Conservation (phyloP, 1,284 basidiomycete species). For the Melampsora americana region DNA sequence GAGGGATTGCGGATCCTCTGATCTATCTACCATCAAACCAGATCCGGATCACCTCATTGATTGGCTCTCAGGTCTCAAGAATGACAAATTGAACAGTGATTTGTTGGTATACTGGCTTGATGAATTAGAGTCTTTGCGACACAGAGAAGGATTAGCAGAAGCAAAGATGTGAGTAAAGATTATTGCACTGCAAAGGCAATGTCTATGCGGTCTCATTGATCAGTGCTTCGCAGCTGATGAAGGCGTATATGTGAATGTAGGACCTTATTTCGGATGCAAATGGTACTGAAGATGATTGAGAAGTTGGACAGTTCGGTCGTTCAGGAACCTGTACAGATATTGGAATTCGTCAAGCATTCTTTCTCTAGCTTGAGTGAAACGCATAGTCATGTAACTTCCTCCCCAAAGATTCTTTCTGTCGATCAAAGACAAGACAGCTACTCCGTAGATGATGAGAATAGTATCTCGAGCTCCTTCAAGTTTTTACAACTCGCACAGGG, state of each 20-base stretch:
- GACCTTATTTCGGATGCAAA: constrained; percentile 31
- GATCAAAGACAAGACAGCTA: neutral
- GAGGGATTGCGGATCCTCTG: neutral
- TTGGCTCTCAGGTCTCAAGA: constrained; percentile 22
- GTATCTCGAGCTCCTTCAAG: neutral
- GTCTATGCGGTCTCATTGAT: neutral
- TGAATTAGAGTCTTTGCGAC: constrained; percentile 20
- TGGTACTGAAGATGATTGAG: constrained; percentile 22
- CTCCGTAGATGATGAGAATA: neutral
- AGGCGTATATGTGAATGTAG: neutral
- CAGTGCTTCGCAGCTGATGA: neutral
- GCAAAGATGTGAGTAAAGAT: constrained; percentile 30
- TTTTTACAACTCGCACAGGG: constrained; percentile 5
- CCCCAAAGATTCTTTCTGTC: neutral
- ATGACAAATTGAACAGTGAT: constrained; percentile 1
- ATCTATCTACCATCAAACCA: constrained; percentile 5
- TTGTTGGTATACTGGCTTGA: constrained; percentile 18
- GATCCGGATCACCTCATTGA: constrained; percentile 9
- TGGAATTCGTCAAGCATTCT: constrained; percentile 24
- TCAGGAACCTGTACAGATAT: constrained; percentile 17
- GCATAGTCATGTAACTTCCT: neutral
- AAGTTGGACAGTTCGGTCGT: constrained; percentile 14
- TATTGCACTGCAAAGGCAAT: neutral
- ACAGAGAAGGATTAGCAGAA: constrained; percentile 16
- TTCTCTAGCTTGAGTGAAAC: neutral